Evolutionary conservation across 192 early-diverging fungal genomes (phyloP), one percentile per base, ranked within the genome.

Genomic region (Linderina pennispora): DNA sequence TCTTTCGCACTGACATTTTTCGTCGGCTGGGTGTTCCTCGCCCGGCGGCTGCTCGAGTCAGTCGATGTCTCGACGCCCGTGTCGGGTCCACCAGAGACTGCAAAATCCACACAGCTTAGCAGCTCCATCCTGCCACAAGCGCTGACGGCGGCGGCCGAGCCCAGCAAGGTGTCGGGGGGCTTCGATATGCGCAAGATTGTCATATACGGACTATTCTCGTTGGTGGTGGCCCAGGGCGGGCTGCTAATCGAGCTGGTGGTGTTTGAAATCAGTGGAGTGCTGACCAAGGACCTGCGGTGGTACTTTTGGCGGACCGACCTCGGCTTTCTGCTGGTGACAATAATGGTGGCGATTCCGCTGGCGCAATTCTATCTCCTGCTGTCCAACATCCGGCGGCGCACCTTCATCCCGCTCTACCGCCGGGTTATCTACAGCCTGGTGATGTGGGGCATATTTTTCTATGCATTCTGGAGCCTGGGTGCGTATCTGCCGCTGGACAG

Each of bases 211-310:
- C 57, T 85, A 8, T 94, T 91, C 49, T 80, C 88, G 14, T 56
- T 87, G n/a, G 82, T 85, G 16, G 77, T 94, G 26, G 80, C 82
- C n/a, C 79, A 77, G 51, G 78, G 81, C 23, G 81, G 88, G 55
- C 77, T 78, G 22, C 75, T 94, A 46, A 87, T 94, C 54, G 78
- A 88, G 48, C 77, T 94, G 42, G 72, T 94, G 13, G 78, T 94
- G 32, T 80, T 90, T 61, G 89, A 89, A 53, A 89, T 94, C 43
- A 67, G 73, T 34, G 80, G 80, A 6, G 44, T 91, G 6, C 64
- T 88, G 41, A 68, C 74, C 49, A 81, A 77, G 51, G 76, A 77
- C 61, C 57, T 84, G 31, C 80, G 88, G 22, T 83, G 83, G 77
- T 75, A 81, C 49, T 78, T 74, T 53, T 93, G 91, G 91, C 75